Evolutionary conservation across 2,329 filamentous ascomycete species (phyloP), one percentile per base, ranked within the genome.

Genomic region (Chrysoporthe austroafricana): DNA sequence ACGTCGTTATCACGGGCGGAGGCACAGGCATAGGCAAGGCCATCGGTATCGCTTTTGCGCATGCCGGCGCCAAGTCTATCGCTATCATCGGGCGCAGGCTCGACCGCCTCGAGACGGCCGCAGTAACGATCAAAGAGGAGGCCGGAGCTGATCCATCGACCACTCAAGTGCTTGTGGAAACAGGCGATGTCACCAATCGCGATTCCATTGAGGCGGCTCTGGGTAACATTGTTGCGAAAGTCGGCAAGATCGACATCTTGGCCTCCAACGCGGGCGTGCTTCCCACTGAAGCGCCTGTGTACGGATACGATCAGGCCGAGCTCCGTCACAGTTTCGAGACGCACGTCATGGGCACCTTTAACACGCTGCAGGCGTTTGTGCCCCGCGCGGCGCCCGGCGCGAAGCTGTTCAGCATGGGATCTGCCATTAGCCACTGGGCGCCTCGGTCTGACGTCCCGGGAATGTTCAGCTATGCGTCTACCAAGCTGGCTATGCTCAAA

Each of bases 401-500:
- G 26, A 26, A 26, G 26, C 26, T 26, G 26, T 26, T 26, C 26
- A 26, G 26, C 26, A 26, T 2, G 26, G 26, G 26, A 26, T 26
- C 26, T 26, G 26, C 26, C 26, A 26, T 26, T 26, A 26, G 26
- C 26, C 26, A 26, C 26, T 26, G 26, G 26, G 26, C 26, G 26
- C 26, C 26, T 26, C 26, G 26, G 26, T 26, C 26, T 26, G 26
- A 26, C 26, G 26, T 26, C 26, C 26, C 26, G 26, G 26, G 26
- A 26, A 26, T 68, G 42, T 74, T 66, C 6, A 64, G 73, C 0
- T 83, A 83, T 66, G 72, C 73, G 0, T 69, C 75, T 0, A 72
- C 72, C 1, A 83, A 84, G 64, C 66, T 76, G 11, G 81, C 78
- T 0, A 70, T 70, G 0, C 52, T 73, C 2, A 79, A 79, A 43